Evolutionary conservation across 78 protist genomes (phyloP), one percentile per base, ranked within the genome.

Genomic region (Salpingoeca rosetta): DNA sequence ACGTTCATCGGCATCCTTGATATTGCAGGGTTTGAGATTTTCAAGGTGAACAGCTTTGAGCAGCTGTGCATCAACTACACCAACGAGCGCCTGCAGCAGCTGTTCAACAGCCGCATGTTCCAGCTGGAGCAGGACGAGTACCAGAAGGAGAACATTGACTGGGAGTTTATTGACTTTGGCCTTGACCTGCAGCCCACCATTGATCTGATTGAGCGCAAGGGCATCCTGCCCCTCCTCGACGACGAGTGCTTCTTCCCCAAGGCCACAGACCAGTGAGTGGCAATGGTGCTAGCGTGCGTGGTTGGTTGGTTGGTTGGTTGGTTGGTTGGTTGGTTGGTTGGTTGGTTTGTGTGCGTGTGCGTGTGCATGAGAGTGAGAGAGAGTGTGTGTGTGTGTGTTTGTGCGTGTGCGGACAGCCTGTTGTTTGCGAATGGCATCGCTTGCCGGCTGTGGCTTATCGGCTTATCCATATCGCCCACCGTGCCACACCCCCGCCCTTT

Each of bases 61-160:
- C 99, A 97, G 91, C 86, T 97, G 26, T 92, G 95, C 91, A 95
- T 95, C 94, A 97, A 97, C 91, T 94, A 84, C 89, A 96, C 98
- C 89, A 97, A 97, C 89, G 99, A 97, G 89, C 95, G 89, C 88
- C 93, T 97, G 84, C 99, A 97, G 91, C 96, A 94, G 84, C 94
- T 93, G 87, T 97, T 97, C 98, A 97, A 97, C 95, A 91, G 88
- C 85, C 93, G 93, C 91, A 94, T 96, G 95, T 96, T 97, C 83
- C 74, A 76, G 72, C 88, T 92, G 44, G 99, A 97, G 90, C 96
- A 95, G 89, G 95, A 93, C 85, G 96, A 94, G 86, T 95, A 95
- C 92, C 36, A 85, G 76, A 22, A 44, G 17, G 98, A 95, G 81
- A 88, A 85, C 39, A 92, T 95, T 92, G 92, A 93, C 80, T 95